phyloP scores from a whole-genome alignment of 2,329 filamentous ascomycete species.

The Ophiostoma tasmaniense region DNA sequence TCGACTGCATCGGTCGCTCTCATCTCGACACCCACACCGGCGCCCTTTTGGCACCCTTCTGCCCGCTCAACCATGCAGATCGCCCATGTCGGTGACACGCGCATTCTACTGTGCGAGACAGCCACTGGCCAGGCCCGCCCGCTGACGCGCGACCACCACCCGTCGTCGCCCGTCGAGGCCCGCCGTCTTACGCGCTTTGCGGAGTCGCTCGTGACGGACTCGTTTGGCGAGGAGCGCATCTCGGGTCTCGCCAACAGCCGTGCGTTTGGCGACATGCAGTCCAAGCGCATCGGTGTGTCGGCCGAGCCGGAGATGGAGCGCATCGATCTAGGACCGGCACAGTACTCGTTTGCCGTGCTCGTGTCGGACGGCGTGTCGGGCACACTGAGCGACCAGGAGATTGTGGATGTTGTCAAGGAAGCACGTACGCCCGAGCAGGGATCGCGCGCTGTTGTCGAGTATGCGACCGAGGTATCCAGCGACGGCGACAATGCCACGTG shows the following conservation, averaged over 20 bases:
- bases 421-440: conserved; percentile 83
- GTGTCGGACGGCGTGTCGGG: conserved; percentile 85
- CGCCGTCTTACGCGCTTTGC: conserved; percentile 69
- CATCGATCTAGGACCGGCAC: conserved; percentile 68
- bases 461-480: conserved; percentile 73
- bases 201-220: conserved; percentile 80
- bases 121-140: conserved; percentile 70
- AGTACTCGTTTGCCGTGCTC: conserved; percentile 84
- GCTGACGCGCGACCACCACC: conserved; percentile 86
- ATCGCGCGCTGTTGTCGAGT: conserved; percentile 68
- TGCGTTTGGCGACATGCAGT: conserved; percentile 84
- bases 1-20: conserved; percentile 85
- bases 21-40: conserved; percentile 83
- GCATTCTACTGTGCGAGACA: conserved; percentile 82
- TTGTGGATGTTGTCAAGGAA: conserved; percentile 93
- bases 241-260: conserved; percentile 88
- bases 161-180: conserved; percentile 75
- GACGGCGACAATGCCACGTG: conserved; percentile 63
- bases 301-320: conserved; percentile 85
- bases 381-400: conserved; percentile 82
- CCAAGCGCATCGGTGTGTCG: conserved; percentile 86
- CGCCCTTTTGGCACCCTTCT: conserved; percentile 90
- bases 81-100: conserved; percentile 88
- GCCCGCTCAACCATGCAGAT: conserved; percentile 76
- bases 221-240: conserved; percentile 95